Conservation (phyloP, 495 filamentous ascomycete species). For the Hypoxylon intermedium region DNA sequence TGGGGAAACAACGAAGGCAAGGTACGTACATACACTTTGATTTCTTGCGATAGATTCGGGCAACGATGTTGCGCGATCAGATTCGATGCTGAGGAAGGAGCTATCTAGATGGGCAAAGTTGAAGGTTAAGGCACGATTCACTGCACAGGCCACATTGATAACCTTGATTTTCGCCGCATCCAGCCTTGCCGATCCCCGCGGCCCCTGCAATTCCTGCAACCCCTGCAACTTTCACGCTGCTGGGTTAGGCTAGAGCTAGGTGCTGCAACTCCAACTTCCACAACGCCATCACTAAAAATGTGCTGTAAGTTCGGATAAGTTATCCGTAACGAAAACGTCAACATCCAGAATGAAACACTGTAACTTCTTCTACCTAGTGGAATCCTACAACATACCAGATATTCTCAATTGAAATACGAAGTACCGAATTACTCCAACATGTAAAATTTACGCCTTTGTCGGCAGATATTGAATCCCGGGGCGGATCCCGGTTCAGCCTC, state of each 20-base stretch:
- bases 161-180: slow-evolving; percentile 28
- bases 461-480: too few relatives aligned
- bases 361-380: too few relatives aligned
- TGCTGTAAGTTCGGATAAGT: too few relatives aligned
- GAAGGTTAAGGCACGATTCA: slow-evolving; percentile 22
- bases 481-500: slow-evolving; percentile 25
- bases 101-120: slow-evolving; percentile 34
- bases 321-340: too few relatives aligned
- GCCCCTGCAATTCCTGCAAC: background rate
- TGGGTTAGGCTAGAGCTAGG: too few relatives aligned
- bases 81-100: slow-evolving; percentile 25
- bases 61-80: slow-evolving; percentile 16
- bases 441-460: too few relatives aligned
- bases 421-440: too few relatives aligned
- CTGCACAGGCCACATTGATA: slow-evolving; percentile 23
- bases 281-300: too few relatives aligned
- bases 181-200: slow-evolving; percentile 27
- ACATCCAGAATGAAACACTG: too few relatives aligned
- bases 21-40: slow-evolving; percentile 21
- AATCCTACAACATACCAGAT: too few relatives aligned
- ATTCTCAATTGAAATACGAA: too few relatives aligned
- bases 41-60: slow-evolving; percentile 10
- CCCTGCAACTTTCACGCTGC: background rate
- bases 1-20: background rate
- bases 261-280: too few relatives aligned